Conservation (phyloP, 139 green algal genomes). For the Asterochloris erici region DNA sequence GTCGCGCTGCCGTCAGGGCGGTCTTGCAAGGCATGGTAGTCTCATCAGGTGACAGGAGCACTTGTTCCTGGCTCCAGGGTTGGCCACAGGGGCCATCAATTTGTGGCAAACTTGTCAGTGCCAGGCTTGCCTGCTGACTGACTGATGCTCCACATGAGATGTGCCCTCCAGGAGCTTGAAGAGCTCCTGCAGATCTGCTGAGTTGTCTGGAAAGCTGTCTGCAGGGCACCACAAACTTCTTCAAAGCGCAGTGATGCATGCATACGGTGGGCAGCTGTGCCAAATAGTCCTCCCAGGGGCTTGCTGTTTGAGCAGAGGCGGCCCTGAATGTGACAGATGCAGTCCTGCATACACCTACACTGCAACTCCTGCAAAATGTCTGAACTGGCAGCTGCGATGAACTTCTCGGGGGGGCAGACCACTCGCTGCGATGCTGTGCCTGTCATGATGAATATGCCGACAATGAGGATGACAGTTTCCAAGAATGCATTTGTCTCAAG, state of each 20-base stretch:
- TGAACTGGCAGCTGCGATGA: background rate
- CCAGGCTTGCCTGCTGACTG: too few species aligned
- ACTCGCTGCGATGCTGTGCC: background rate
- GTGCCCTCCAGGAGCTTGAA: too few species aligned
- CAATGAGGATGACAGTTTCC: too few species aligned
- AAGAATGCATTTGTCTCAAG: too few species aligned
- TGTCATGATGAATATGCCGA: too few species aligned
- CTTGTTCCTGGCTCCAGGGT: background rate
- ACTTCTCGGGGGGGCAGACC: conserved; percentile 1
- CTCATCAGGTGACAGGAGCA: background rate
- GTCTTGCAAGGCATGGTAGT: background rate
- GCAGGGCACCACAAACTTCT: background rate
- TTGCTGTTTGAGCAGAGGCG: background rate
- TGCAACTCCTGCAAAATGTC: background rate
- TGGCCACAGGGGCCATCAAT: too few species aligned
- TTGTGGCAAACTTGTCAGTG: too few species aligned
- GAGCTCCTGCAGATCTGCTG: too few species aligned
- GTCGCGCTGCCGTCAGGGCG: background rate
- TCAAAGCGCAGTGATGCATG: background rate
- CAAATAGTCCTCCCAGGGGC: background rate
- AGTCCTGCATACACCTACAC: background rate
- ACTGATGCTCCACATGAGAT: too few species aligned
- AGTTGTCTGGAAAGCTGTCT: too few species aligned
- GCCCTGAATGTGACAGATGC: background rate
- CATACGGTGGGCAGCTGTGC: background rate